Conservation (phyloP, 139 green algal genomes). For the Desmodesmus armatus region DNA sequence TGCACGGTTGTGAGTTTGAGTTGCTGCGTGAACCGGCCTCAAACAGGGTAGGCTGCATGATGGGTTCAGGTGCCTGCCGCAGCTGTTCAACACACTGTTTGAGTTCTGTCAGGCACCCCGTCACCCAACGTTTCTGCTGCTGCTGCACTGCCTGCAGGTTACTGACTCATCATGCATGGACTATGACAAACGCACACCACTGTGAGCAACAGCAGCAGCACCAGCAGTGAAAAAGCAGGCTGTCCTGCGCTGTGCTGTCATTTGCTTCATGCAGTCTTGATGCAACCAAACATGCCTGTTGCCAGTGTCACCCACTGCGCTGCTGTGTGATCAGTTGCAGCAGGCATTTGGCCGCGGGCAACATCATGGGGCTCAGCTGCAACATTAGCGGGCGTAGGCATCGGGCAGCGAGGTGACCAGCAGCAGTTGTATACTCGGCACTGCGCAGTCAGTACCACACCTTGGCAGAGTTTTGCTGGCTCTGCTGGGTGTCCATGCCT, state of each 20-base stretch:
- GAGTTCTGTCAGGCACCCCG: neutral
- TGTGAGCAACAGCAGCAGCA: conserved; percentile 66
- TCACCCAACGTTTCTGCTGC: neutral
- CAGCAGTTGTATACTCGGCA: too few species aligned
- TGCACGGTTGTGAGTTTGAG: neutral
- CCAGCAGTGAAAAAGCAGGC: too few species aligned
- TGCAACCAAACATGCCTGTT: neutral
- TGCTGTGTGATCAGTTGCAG: too few species aligned
- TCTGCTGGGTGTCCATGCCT: neutral
- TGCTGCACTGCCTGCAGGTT: conserved; percentile 58
- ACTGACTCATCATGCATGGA: conserved; percentile 81
- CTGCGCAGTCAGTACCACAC: neutral
- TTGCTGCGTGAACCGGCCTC: neutral
- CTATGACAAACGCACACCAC: conserved; percentile 89
- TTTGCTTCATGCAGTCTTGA: too few species aligned
- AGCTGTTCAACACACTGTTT: too few species aligned
- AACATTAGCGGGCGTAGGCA: too few species aligned
- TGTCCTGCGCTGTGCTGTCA: too few species aligned
- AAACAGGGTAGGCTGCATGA: too few species aligned
- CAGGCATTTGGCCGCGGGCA: too few species aligned
- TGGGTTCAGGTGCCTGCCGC: too few species aligned
- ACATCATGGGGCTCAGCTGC: too few species aligned
- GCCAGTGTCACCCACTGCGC: neutral
- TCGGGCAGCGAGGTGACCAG: too few species aligned
- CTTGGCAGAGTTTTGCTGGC: neutral